phyloP scores from a whole-genome alignment of 139 green algal species.

The Volvox reticuliferus region DNA sequence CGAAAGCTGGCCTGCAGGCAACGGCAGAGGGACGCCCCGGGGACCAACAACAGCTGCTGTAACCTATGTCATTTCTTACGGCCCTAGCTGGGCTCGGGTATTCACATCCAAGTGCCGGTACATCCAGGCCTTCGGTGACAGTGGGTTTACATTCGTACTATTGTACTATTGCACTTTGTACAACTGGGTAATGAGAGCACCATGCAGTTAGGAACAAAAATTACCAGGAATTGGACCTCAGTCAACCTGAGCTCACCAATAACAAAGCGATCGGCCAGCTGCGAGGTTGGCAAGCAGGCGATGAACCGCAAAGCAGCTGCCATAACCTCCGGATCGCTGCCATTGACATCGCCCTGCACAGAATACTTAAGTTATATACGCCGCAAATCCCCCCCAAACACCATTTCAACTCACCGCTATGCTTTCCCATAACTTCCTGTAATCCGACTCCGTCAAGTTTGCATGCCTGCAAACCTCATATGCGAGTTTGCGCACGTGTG shows the following conservation, averaged over 20 bases:
- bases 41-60: too few relatives aligned
- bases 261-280: neutral
- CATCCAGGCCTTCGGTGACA: too few relatives aligned
- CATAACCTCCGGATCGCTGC: slow-evolving; percentile 10
- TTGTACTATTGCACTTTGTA: too few relatives aligned
- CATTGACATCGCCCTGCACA: slow-evolving; percentile 27
- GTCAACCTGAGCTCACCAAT: neutral
- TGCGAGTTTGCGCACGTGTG: slow-evolving; percentile 24
- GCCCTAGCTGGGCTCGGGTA: too few relatives aligned
- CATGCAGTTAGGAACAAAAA: too few relatives aligned
- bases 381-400: neutral
- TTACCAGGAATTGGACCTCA: too few relatives aligned
- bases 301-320: slow-evolving; percentile 24
- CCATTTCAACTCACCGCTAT: neutral
- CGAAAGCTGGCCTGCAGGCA: slow-evolving; percentile 10
- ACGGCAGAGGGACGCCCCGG: too few relatives aligned
- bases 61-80: too few relatives aligned
- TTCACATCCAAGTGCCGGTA: too few relatives aligned
- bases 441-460: neutral
- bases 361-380: neutral
- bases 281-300: neutral
- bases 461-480: slow-evolving; percentile 39
- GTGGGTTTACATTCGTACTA: too few relatives aligned
- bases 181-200: too few relatives aligned
- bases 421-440: neutral